Evolutionary conservation across 2,329 filamentous ascomycete species (phyloP).

Genomic region (Aspergillus sp.): DNA sequence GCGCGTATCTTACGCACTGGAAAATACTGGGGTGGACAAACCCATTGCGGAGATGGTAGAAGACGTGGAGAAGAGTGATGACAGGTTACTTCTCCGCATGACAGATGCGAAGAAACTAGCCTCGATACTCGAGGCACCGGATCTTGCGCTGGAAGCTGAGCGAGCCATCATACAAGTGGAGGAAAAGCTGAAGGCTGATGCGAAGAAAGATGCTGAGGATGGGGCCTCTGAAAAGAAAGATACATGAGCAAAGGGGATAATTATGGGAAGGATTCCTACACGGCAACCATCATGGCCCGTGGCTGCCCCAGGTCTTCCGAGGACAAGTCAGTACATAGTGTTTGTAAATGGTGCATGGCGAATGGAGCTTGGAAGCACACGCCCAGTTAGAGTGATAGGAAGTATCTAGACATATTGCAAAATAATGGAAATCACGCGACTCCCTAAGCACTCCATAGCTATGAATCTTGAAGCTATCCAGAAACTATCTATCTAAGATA

Average conservation of each 20-base stretch:
- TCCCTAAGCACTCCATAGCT: neutral
- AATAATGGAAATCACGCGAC: neutral
- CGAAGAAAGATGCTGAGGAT: conserved; percentile 20
- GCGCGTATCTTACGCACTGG: conserved; percentile 37
- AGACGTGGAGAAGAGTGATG: conserved; percentile 44
- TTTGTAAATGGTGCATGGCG: neutral
- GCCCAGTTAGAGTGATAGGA: neutral
- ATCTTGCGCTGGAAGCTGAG: conserved; percentile 71
- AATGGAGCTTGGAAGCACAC: neutral
- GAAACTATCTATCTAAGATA: neutral
- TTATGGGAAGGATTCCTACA: neutral
- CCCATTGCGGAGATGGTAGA: conserved; percentile 33
- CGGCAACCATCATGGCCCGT: neutral
- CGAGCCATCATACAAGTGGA: conserved; percentile 73
- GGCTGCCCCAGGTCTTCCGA: neutral
- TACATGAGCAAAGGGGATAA: conserved; percentile 13
- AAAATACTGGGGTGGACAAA: conserved; percentile 30
- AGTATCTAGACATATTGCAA: neutral
- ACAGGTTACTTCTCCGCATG: conserved; percentile 47
- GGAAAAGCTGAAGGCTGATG: conserved; percentile 35
- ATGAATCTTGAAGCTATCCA: neutral
- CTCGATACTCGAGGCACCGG: conserved; percentile 65
- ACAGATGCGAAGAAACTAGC: conserved; percentile 60
- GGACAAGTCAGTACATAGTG: neutral
- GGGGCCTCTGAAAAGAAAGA: conserved; percentile 24